phyloP scores from a whole-genome alignment of 805 yeast genomes.

The Wickerhamomyces chambardii region DNA sequence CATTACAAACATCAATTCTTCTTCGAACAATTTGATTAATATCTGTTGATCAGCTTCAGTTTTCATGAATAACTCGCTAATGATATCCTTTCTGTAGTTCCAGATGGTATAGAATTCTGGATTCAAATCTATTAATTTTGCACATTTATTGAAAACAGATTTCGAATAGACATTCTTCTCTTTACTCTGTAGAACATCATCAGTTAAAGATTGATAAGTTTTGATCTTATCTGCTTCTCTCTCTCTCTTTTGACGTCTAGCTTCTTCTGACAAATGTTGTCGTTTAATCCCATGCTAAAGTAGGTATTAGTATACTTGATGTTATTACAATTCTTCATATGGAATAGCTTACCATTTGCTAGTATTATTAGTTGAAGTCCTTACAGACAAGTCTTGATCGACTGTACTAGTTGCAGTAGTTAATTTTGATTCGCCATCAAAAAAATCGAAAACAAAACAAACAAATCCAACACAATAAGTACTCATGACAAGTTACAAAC shows the following conservation, averaged over 20 bases:
- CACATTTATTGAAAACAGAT: constrained; percentile 42
- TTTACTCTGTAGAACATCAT: constrained; percentile 29
- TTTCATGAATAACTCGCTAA: constrained; percentile 17
- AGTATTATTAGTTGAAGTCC: too few relatives aligned
- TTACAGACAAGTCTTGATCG: too few relatives aligned
- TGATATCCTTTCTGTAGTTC: constrained; percentile 80
- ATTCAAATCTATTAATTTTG: constrained; percentile 49
- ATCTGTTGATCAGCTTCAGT: constrained; percentile 11
- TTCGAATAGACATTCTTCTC: constrained; percentile 19
- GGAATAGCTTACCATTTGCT: not conserved
- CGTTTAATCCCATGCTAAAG: constrained; percentile 69
- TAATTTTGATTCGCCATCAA: too few relatives aligned
- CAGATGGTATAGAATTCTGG: constrained; percentile 88
- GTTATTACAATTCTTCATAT: not conserved
- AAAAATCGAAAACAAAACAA: not conserved
- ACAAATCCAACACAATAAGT: too few relatives aligned
- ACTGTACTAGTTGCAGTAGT: too few relatives aligned
- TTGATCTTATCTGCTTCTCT: constrained; percentile 56
- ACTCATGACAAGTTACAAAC: too few relatives aligned
- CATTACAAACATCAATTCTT: constrained; percentile 57
- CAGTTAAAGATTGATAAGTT: constrained; percentile 39
- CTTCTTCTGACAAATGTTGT: constrained; percentile 45
- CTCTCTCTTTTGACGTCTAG: constrained; percentile 36
- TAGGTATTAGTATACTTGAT: too few relatives aligned
- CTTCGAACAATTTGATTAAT: constrained; percentile 26